Base-by-base conservation (phyloP, 805 yeast species). In the Barnettozyma siamensis region DNA sequence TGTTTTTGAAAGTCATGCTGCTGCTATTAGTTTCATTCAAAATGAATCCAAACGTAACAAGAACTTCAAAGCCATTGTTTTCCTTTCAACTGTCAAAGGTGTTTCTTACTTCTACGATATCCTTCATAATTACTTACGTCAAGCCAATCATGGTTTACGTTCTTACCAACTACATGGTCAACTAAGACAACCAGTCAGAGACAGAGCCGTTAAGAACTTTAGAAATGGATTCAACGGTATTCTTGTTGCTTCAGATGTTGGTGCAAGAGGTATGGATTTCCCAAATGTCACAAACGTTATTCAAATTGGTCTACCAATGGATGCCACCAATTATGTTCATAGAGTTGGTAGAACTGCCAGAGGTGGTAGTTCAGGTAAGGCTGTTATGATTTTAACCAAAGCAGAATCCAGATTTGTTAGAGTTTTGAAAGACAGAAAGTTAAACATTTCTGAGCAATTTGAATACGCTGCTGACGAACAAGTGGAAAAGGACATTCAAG, bases 311-410 rank as follows among this genome's bases (percentile, higher is more conserved):
- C 72, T 80, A n/a, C 86, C 93, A 46, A 64, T 72, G 35, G 86
- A 81, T 43, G 64, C 78, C 19, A 76, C 89, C n/a, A 82, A 83
- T 48, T 88, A 89, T 59, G 78, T 88, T 44, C 98, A 91, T 65
- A 82, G 95, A 63, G 82, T 91, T 57, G 98, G 98, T 45, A 81
- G 98, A 72, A 91, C 97, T 13, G 98, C 95, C 33, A 79, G 98
- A 66, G 95, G 89, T 41, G 96, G 96, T 42, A 73, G 74, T 44
- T 66, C 70, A 19, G 98, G 98, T 47, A 69, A 72, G 37, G 85
- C 96, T 5, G 62, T 76, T 13, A 60, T 84, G 44, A 80, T 77
- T 57, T 54, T 79, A 36, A 67, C 83, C 24, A 61, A 70, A 47
- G 62, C 66, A 37, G 95, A 88, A 60, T 50, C 63, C 29, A 71